A percentile compares a stretch with the other conserved stretches of the same genome.
Evolutionary conservation across 306 rosid genomes (phyloP).

Genomic region (Sicyos baderoa): DNA sequence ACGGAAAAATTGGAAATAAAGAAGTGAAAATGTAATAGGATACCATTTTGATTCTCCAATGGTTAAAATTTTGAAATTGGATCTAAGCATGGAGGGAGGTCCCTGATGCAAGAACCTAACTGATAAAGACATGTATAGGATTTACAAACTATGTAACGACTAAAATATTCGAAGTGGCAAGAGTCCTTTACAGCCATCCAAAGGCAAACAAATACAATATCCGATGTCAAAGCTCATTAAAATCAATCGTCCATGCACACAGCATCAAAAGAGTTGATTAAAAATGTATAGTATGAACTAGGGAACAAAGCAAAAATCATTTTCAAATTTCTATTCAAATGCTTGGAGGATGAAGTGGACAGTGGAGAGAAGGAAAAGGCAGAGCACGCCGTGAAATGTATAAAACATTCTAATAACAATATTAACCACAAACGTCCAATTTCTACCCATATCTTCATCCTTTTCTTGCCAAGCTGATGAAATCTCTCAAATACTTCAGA

Average conservation of each 20-base stretch:
- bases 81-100: background rate
- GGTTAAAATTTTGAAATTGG: background rate
- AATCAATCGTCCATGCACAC: background rate
- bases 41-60: background rate
- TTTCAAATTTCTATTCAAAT: background rate
- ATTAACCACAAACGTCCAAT: background rate
- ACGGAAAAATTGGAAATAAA: background rate
- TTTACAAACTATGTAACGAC: background rate
- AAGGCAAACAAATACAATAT: background rate
- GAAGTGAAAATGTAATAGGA: background rate
- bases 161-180: background rate
- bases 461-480: too few relatives aligned
- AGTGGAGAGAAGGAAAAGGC: background rate
- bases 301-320: background rate
- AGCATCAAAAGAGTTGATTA: background rate
- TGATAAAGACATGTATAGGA: background rate
- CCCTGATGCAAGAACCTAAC: background rate
- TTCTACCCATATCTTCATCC: background rate
- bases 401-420: background rate
- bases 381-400: background rate
- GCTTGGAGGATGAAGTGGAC: conserved; percentile 1
- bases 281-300: background rate
- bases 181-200: background rate
- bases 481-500: too few relatives aligned
- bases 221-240: background rate